A percentile compares a stretch with the other conserved stretches of the same genome.
phyloP scores from a whole-genome alignment of 495 filamentous ascomycete species.

The Aspergillus panamensis region DNA sequence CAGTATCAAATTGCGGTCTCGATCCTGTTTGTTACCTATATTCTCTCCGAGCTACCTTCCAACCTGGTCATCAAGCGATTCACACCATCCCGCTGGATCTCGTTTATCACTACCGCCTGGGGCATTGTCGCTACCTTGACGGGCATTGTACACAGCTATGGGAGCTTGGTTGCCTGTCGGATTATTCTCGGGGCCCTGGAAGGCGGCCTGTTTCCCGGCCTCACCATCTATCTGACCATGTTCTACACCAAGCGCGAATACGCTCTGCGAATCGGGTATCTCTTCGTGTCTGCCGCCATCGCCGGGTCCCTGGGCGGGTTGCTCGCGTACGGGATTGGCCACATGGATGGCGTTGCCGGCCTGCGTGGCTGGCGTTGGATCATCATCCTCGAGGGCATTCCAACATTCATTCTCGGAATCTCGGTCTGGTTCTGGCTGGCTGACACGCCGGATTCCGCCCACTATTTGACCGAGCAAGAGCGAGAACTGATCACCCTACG shows the following conservation, averaged over 20 bases:
- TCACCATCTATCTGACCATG: conserved; percentile 50
- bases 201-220: conserved; percentile 67
- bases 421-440: conserved; percentile 54
- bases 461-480: conserved; percentile 51
- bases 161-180: conserved; percentile 19
- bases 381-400: conserved; percentile 54
- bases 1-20: conserved; percentile 26
- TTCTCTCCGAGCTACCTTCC: conserved; percentile 12
- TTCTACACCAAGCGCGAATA: conserved; percentile 49
- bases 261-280: conserved; percentile 31
- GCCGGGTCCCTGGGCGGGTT: conserved; percentile 45
- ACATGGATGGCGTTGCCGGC: conserved; percentile 42
- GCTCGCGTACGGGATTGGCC: conserved; percentile 42
- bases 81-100: conserved; percentile 14
- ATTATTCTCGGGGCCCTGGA: conserved; percentile 59
- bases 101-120: conserved; percentile 14
- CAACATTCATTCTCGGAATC: conserved; percentile 47
- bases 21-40: conserved; percentile 27
- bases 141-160: conserved; percentile 3
- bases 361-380: conserved; percentile 34
- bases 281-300: conserved; percentile 42
- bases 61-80: conserved; percentile 16
- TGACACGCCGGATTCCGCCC: conserved; percentile 52
- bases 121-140: conserved; percentile 13
- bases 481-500: conserved; percentile 41